A percentile compares a stretch with the other conserved stretches of the same genome.
Evolutionary conservation across 805 yeast species (phyloP).

Genomic region (Isabelozyma heimii): DNA sequence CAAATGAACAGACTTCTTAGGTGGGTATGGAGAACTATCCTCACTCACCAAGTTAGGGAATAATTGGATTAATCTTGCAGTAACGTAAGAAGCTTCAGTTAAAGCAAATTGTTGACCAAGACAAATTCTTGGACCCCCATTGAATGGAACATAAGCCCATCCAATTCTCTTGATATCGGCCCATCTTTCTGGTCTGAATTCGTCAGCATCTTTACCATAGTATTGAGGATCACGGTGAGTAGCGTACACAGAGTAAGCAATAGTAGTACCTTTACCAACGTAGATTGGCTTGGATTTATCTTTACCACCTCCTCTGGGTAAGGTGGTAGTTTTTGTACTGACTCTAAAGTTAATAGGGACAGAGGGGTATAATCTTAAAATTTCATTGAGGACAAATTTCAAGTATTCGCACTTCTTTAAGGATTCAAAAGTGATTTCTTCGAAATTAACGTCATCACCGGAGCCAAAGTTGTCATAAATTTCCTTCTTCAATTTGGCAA

Average conservation of each 20-base stretch:
- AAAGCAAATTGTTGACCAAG: conserved; percentile 58
- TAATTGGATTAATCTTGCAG: conserved; percentile 33
- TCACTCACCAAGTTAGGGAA: conserved; percentile 17
- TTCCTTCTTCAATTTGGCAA: conserved; percentile 25
- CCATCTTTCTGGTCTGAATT: conserved; percentile 53
- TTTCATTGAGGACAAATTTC: conserved; percentile 27
- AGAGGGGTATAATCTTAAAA: conserved; percentile 31
- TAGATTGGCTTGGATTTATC: conserved; percentile 39
- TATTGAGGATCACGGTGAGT: conserved; percentile 39
- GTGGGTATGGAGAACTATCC: conserved; percentile 24
- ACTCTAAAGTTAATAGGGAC: conserved; percentile 33
- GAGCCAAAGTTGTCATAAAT: conserved; percentile 22
- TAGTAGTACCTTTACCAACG: conserved; percentile 43
- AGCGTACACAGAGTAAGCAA: conserved; percentile 39
- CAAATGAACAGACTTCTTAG: conserved; percentile 25
- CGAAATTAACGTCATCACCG: conserved; percentile 16
- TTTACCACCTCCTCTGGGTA: conserved; percentile 34
- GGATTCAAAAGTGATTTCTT: conserved; percentile 27
- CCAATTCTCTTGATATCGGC: conserved; percentile 32
- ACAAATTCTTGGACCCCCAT: conserved; percentile 57
- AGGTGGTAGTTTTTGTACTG: conserved; percentile 28
- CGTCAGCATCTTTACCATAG: conserved; percentile 47
- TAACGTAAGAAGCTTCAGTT: conserved; percentile 50
- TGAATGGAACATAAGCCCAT: conserved; percentile 53
- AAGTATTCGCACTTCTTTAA: conserved; percentile 32